Evolutionary conservation across 305 asterid genomes (phyloP), one percentile per base, ranked within the genome.

Genomic region (Plantago coronopus): DNA sequence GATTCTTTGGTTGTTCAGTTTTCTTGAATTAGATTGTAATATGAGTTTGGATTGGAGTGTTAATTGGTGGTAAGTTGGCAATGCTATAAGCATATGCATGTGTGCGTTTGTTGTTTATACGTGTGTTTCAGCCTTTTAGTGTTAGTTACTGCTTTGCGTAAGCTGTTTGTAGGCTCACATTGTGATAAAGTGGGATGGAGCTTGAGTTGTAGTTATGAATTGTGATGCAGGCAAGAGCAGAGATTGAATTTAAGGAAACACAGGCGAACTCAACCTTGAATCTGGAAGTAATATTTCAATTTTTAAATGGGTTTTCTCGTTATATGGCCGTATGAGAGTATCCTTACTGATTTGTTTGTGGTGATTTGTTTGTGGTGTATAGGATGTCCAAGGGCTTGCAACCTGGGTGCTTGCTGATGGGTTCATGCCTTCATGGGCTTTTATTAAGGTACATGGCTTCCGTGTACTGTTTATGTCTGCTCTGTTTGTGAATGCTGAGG

Each of bases 351-450:
- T 37, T 48, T 62, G 23, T 73, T 64, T 34, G 47, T 76, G 40
- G 60, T 63, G 29, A 29, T 37, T 48, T 62, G 23, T 73, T 64
- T 34, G 47, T 76, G 40, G 60, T 63, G n/a, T n/a, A 48, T 74
- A 91, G 97, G 97, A 91, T 51, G 85, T 88, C 49, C 97, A 91
- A 80, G 97, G 95, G 50, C 94, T 88, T 63, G 93, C 82, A 49
- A 86, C 93, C 61, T 91, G 97, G 98, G 95, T 88, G 66, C 95
- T 91, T 66, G 95, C 89, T 37, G 95, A 91, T 34, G 96, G 96
- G 25, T 76, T 86, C 80, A 91, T 86, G 96, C 98, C 98, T 0
- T 83, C 98, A 2, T 91, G 96, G 96, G 82, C 75, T 73, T 91
- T 91, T 78, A 83, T 91, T 69, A 91, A 88, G 75, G 97, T 85